phyloP scores from a whole-genome alignment of 2,329 filamentous ascomycete genomes.

The Coniochaeta sp. region DNA sequence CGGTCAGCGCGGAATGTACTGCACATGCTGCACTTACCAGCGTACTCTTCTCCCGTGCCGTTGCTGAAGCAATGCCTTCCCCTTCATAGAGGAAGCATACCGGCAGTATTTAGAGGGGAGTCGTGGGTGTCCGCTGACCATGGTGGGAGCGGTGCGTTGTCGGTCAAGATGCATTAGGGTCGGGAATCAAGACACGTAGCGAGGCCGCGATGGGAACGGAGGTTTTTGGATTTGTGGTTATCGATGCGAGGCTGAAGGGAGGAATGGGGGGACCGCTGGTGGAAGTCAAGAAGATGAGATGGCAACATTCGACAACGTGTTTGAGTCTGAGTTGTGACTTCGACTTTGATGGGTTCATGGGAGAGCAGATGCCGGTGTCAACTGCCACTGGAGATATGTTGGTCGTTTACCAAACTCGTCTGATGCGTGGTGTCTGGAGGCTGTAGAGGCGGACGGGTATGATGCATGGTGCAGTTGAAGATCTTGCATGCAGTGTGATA shows the following conservation, averaged over 20 bases:
- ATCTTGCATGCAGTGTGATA: neutral
- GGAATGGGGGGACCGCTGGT: too few species aligned
- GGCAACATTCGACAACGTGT: neutral
- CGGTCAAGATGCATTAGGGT: constrained; percentile 13
- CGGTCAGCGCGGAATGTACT: too few species aligned
- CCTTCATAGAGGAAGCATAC: constrained; percentile 14
- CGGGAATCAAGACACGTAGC: constrained; percentile 11
- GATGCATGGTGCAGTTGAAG: neutral
- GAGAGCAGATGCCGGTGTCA: neutral
- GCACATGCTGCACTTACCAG: too few species aligned
- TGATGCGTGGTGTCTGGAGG: too few species aligned
- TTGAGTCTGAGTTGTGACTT: neutral
- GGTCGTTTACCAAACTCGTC: too few species aligned
- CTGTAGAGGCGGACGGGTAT: neutral
- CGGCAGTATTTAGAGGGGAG: constrained; percentile 13
- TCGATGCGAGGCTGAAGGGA: too few species aligned
- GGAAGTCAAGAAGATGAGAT: too few species aligned
- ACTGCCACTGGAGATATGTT: too few species aligned
- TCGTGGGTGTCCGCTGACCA: constrained; percentile 17
- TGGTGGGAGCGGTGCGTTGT: constrained; percentile 14
- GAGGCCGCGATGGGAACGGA: constrained; percentile 9
- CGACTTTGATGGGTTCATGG: neutral
- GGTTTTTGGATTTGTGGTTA: constrained; percentile 14
- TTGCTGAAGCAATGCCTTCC: constrained; percentile 16
- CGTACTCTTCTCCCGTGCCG: too few species aligned